Evolutionary conservation across 164 flowering plant genomes (phyloP), one percentile per base, ranked within the genome.

Genomic region (Berberis thunbergii): DNA sequence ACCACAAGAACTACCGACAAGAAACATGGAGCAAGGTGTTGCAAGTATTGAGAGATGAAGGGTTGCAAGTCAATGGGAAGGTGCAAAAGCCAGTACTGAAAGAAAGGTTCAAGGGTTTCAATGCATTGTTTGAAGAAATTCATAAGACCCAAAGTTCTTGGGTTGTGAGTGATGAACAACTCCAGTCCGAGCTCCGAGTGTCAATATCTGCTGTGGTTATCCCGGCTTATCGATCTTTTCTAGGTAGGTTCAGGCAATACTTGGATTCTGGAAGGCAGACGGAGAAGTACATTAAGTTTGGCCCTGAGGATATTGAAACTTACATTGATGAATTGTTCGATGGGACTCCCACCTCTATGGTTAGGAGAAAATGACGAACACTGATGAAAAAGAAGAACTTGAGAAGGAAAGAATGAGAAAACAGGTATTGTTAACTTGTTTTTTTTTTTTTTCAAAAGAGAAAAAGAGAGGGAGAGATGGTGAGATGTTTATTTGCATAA

Each of bases 81-180:
- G 78, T 85, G 3, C 42, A 59, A 6, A 90, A 84, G 81, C 78
- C 84, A 2, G 72, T 70, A 45, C 52, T 93, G 56, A 93, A 93
- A 54, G 96, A 90, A 75, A 77, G 90, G 67, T 88, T 93, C 79
- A 90, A 93, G 75, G 67, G 45, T 53, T 90, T 93, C 66, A 93
- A 85, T 56, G 46, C 78, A 4, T 64, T 75, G 78, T 86, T 93
- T 45, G 98, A 90, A 0, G 92, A 93, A 46, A 88, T 90, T 4
- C 92, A 87, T 76, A 80, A 75, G 82, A 77, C 89, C 7, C 98
- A 93, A 70, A 81, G 81, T 64, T 41, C 83, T 9, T 93, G 98
- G 97, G 80, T 90, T 10, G 96, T 93, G 49, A 82, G 83, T 64
- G 98, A 93, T 57, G 90, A 84, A 71, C 97, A 93, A 73, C 81